Evolutionary conservation across 2,329 filamentous ascomycete species (phyloP), one percentile per base, ranked within the genome.

Genomic region (Xylariales sp.): DNA sequence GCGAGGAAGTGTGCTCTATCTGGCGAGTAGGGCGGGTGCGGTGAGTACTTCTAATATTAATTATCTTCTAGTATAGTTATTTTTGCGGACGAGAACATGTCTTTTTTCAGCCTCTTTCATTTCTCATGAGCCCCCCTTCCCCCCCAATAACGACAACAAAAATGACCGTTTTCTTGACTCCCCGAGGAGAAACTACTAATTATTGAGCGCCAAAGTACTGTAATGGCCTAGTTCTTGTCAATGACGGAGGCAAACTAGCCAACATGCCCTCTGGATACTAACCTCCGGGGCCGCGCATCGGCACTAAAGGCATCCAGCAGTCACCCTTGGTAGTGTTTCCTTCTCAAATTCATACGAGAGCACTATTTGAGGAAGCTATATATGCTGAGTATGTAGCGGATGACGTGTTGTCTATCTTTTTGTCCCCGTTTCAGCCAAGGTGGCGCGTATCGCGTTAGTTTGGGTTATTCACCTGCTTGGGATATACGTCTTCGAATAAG

Each of bases 1-100:
- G 75, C 72, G 68, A 8, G 76, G 77, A 1, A 70, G 67, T 7
- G 49, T 75, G 8, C 69, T 78, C 5, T 77, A 77, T 57, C 65
- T 78, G n/a, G 75, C 75, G 2, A 74, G 75, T 45, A 72, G 72
- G 43, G 75, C 76, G 12, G 75, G 77, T 5, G 69, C 75, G 41
- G 66, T 69, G 18, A 69, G 66, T 60, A 50, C n/a, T 49, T 18
- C 45, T n/a, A 23, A 23, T 23, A 28, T 0, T 5, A n/a, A 2
- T 30, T 12, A 12, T 41, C 36, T 10, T 34, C 18, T 34, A n/a
- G n/a, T 10, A 49, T 49, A 28, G 7, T 23, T 63, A 16, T 50
- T 56, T 23, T 32, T 45, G 28, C n/a, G 6, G 28, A 8, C 23
- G 6, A 3, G 39, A 16, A 46, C 23, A 1, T 43, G 23, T 3